Evolutionary conservation across 345 rosid genomes (phyloP).

Genomic region (Eucalyptus tenuipes): DNA sequence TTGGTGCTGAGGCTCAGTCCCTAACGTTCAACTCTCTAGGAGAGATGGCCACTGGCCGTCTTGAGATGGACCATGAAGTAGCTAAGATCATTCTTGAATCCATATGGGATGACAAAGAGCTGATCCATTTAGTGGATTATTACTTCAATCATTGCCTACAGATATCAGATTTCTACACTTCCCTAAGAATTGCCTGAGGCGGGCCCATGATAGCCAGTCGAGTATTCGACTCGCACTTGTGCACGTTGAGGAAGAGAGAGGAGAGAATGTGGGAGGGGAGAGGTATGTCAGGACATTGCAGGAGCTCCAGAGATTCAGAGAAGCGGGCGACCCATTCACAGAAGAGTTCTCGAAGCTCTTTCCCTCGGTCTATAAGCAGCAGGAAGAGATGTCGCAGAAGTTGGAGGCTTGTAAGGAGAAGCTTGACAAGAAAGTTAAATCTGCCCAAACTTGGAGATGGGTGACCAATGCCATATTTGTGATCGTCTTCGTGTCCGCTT

Average conservation of each 20-base stretch:
- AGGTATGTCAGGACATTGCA: slow-evolving; percentile 45
- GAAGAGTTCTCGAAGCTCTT: slow-evolving; percentile 42
- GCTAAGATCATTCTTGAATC: slow-evolving; percentile 46
- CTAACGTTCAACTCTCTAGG: slow-evolving; percentile 32
- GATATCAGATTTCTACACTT: slow-evolving; percentile 25
- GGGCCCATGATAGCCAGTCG: slow-evolving; percentile 55
- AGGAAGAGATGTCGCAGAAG: slow-evolving; percentile 27
- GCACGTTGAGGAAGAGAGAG: slow-evolving; percentile 36
- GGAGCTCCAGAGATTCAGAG: slow-evolving; percentile 54
- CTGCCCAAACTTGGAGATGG: slow-evolving; percentile 55
- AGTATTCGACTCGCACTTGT: slow-evolving; percentile 47
- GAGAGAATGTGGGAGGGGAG: slow-evolving; percentile 8
- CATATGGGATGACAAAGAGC: slow-evolving; percentile 49
- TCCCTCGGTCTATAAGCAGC: slow-evolving; percentile 31
- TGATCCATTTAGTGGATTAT: slow-evolving; percentile 44
- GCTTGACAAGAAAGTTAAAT: slow-evolving; percentile 46
- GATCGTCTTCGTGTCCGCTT: slow-evolving; percentile 47
- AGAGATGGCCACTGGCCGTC: slow-evolving; percentile 25
- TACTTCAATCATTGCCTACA: slow-evolving; percentile 46
- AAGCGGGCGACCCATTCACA: slow-evolving; percentile 51
- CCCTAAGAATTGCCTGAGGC: slow-evolving; percentile 56
- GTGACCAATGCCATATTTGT: slow-evolving; percentile 65
- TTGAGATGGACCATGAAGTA: slow-evolving; percentile 67
- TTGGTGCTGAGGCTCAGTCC: slow-evolving; percentile 30
- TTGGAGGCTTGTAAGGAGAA: slow-evolving; percentile 21